A percentile compares a stretch with the other conserved stretches of the same genome.
Conservation (phyloP, 2,329 filamentous ascomycete genomes). For the Colletotrichum godetiae region DNA sequence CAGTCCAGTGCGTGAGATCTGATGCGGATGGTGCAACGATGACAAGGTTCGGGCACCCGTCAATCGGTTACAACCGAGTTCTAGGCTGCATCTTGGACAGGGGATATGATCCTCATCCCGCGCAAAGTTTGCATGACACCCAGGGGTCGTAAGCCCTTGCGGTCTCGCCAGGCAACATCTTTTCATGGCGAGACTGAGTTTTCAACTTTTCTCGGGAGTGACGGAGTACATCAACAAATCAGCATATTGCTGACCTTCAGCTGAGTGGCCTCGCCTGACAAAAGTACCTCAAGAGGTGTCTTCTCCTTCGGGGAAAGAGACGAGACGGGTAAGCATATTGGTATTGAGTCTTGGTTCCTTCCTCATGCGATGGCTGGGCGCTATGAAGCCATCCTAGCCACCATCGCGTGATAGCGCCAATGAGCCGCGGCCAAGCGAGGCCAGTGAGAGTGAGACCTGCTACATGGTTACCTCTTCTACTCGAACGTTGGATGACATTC, state of each 20-base stretch:
- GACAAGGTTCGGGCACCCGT: not conserved
- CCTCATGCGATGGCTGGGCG: constrained; percentile 22
- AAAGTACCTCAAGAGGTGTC: not conserved
- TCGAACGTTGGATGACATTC: not conserved
- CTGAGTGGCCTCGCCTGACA: not conserved
- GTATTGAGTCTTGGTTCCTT: constrained; percentile 20
- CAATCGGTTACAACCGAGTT: constrained; percentile 16
- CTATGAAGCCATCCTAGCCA: constrained; percentile 23
- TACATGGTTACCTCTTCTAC: not conserved
- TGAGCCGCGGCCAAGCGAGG: constrained; percentile 28
- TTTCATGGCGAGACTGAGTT: not conserved
- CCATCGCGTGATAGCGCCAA: constrained; percentile 22
- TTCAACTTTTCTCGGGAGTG: not conserved
- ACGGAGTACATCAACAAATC: not conserved
- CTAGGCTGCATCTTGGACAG: constrained; percentile 6
- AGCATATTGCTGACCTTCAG: not conserved
- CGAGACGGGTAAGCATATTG: constrained; percentile 12
- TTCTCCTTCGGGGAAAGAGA: constrained; percentile 2
- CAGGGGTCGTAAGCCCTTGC: not conserved
- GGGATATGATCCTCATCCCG: constrained; percentile 22
- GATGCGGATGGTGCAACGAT: not conserved
- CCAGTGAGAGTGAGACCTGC: not conserved
- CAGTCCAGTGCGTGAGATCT: not conserved
- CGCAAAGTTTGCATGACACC: not conserved
- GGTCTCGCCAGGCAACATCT: not conserved